phyloP scores from a whole-genome alignment of 345 rosid genomes.

The Murraya koenigii region DNA sequence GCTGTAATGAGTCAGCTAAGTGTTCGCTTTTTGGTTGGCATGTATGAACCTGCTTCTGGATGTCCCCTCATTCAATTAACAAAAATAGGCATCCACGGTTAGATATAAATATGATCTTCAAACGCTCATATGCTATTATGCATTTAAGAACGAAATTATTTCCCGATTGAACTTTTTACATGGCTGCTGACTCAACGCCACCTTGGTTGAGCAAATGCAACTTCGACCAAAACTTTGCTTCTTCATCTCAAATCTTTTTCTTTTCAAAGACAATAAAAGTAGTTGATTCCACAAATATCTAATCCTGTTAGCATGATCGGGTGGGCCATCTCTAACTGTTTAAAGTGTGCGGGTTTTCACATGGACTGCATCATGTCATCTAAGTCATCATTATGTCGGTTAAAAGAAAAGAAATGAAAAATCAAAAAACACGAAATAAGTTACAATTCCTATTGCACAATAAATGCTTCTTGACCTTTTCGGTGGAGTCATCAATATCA shows the following conservation, averaged over 20 bases:
- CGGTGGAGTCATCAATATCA: not conserved
- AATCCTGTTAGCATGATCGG: not conserved
- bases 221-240: not conserved
- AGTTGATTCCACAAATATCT: not conserved
- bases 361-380: not conserved
- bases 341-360: not conserved
- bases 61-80: not conserved
- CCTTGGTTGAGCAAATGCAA: not conserved
- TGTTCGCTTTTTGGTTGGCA: not conserved
- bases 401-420: not conserved
- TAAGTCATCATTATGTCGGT: not conserved
- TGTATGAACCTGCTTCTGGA: not conserved
- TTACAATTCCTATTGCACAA: not conserved
- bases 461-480: constrained; percentile 18
- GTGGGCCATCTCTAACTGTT: not conserved
- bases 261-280: not conserved
- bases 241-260: not conserved
- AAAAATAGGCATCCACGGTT: not conserved
- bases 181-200: not conserved
- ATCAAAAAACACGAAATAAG: not conserved
- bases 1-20: not conserved
- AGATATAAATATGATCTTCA: not conserved
- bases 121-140: not conserved
- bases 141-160: not conserved
- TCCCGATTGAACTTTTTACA: not conserved